A percentile compares a stretch with the other conserved stretches of the same genome.
phyloP scores from a whole-genome alignment of 306 rosid genomes.

The Cyclanthera cordifolia region DNA sequence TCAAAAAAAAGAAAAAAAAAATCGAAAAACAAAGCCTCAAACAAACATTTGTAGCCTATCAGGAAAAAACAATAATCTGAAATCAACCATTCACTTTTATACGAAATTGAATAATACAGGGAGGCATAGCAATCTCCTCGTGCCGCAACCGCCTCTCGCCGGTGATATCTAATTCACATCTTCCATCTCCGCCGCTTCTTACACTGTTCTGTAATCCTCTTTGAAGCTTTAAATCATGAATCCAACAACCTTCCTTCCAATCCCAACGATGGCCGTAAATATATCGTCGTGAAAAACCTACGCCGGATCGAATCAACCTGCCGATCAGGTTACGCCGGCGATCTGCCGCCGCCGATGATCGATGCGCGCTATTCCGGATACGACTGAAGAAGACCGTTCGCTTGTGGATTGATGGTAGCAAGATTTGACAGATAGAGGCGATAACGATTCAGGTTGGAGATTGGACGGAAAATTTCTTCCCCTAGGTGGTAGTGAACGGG shows the following conservation, averaged over 20 bases:
- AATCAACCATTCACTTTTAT: not conserved
- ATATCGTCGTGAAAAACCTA: not conserved
- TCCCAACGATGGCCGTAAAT: not conserved
- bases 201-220: not conserved
- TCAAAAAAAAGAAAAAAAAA: not conserved
- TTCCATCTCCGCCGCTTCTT: not conserved
- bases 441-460: not conserved
- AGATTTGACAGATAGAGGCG: not conserved
- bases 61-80: constrained; percentile 1
- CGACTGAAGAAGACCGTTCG: not conserved
- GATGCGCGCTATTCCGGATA: not conserved
- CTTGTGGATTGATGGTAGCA: not conserved
- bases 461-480: not conserved
- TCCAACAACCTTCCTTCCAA: not conserved
- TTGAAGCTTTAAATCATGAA: not conserved
- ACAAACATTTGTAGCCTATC: no score
- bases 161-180: not conserved
- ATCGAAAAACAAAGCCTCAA: not conserved
- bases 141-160: not conserved
- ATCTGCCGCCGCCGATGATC: constrained; percentile 6
- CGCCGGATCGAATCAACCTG: not conserved
- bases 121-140: not conserved
- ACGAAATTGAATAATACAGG: not conserved
- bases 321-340: not conserved
- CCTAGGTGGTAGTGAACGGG: not conserved